Conservation (phyloP, 495 filamentous ascomycete genomes). For the Neurospora hispaniola region DNA sequence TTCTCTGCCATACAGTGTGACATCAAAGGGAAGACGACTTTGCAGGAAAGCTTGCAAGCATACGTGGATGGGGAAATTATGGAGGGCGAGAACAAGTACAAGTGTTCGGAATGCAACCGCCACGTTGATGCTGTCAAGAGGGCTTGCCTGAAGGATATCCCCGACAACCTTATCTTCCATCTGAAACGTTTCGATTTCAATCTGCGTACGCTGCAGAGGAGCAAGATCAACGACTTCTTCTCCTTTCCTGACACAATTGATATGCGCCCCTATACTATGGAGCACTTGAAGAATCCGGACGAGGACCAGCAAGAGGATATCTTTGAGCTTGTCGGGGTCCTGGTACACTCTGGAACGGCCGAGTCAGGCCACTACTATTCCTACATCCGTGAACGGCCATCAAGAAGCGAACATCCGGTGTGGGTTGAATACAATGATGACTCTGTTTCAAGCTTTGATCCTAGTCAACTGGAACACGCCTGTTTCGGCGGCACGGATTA, state of each 20-base stretch:
- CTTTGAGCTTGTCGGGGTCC: conserved; percentile 84
- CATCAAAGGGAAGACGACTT: conserved; percentile 79
- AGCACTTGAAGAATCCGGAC: conserved; percentile 61
- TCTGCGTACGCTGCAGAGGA: conserved; percentile 67
- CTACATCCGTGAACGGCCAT: conserved; percentile 73
- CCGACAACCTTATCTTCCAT: conserved; percentile 92
- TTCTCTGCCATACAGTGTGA: conserved; percentile 97
- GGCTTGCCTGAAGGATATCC: conserved; percentile 86
- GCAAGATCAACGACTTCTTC: conserved; percentile 94
- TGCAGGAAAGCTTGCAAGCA: conserved; percentile 81
- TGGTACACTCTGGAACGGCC: conserved; percentile 87
- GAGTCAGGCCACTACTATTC: conserved; percentile 98
- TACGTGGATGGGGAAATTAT: conserved; percentile 95
- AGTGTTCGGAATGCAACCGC: conserved; percentile 79
- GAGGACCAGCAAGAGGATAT: conserved; percentile 49
- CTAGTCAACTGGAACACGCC: conserved; percentile 53
- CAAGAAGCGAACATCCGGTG: conserved; percentile 31
- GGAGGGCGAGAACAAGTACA: conserved; percentile 98
- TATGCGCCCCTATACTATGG: conserved; percentile 83
- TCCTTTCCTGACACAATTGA: conserved; percentile 76
- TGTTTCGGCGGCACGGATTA: conserved; percentile 73
- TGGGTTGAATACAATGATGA: conserved; percentile 97
- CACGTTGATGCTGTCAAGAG: conserved; percentile 93
- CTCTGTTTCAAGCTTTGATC: conserved; percentile 65
- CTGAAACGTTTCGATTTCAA: conserved; percentile 97